Conservation (phyloP, 805 yeast species). For the Jamesozyma gamospora region DNA sequence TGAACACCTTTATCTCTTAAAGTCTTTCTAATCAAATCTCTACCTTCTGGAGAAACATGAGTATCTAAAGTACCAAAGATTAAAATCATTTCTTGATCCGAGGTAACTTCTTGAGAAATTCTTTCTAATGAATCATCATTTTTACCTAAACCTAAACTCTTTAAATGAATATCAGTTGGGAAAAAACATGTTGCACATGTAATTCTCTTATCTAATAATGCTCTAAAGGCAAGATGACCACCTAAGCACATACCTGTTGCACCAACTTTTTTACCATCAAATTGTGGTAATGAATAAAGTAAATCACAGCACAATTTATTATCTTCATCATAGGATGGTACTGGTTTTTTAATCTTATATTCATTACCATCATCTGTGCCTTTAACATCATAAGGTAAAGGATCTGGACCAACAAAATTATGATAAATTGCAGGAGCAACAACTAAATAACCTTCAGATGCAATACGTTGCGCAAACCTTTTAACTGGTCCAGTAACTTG, state of each 20-base stretch:
- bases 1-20: slow-evolving; percentile 50
- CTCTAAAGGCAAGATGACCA: slow-evolving; percentile 71
- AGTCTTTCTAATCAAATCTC: slow-evolving; percentile 56
- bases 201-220: slow-evolving; percentile 49
- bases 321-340: slow-evolving; percentile 70
- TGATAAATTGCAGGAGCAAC: slow-evolving; percentile 77
- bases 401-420: slow-evolving; percentile 53
- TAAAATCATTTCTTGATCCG: slow-evolving; percentile 48
- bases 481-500: slow-evolving; percentile 79
- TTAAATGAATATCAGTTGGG: slow-evolving; percentile 70
- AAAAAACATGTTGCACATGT: slow-evolving; percentile 65
- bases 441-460: slow-evolving; percentile 69
- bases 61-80: slow-evolving; percentile 72
- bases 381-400: slow-evolving; percentile 57
- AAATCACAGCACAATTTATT: slow-evolving; percentile 54
- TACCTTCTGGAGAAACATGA: slow-evolving; percentile 70
- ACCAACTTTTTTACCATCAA: slow-evolving; percentile 58
- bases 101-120: slow-evolving; percentile 40
- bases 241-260: slow-evolving; percentile 86
- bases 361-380: slow-evolving; percentile 71
- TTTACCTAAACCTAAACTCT: slow-evolving; percentile 51
- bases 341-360: slow-evolving; percentile 56
- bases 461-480: slow-evolving; percentile 67
- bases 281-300: slow-evolving; percentile 45
- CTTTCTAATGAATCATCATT: slow-evolving; percentile 58